A percentile compares a stretch with the other conserved stretches of the same genome.
phyloP scores from a whole-genome alignment of 192 early-diverging fungal genomes.

The Entrophospora sp. region DNA sequence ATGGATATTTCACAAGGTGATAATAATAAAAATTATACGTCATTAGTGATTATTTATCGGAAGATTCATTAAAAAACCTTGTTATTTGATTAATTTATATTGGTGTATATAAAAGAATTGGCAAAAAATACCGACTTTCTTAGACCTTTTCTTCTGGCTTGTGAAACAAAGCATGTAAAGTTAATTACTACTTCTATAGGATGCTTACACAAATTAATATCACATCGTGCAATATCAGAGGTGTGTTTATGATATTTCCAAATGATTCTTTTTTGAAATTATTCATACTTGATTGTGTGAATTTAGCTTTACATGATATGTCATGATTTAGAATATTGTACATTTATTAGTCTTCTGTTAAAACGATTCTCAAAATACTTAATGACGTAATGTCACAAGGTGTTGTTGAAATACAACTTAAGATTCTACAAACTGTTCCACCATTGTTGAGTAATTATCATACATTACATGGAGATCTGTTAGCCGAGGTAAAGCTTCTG shows the following conservation, averaged over 20 bases:
- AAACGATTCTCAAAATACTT: slow-evolving; percentile 57
- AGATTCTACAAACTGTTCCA: slow-evolving; percentile 84
- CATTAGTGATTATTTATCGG: too few species aligned
- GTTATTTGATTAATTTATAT: too few species aligned
- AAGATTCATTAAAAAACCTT: too few species aligned
- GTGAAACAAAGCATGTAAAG: slow-evolving; percentile 75
- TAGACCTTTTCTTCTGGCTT: slow-evolving; percentile 77
- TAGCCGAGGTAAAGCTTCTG: slow-evolving; percentile 76
- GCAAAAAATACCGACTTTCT: slow-evolving; percentile 72
- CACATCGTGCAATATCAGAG: slow-evolving; percentile 66
- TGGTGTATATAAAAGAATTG: too few species aligned
- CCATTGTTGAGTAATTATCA: slow-evolving; percentile 81
- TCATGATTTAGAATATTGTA: background rate
- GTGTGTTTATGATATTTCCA: slow-evolving; percentile 21
- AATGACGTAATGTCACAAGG: slow-evolving; percentile 58
- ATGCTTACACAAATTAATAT: slow-evolving; percentile 71
- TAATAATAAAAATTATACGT: too few species aligned
- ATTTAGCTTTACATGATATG: too few species aligned
- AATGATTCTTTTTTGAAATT: too few species aligned
- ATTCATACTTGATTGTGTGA: too few species aligned
- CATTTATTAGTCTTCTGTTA: slow-evolving; percentile 38
- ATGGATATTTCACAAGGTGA: slow-evolving; percentile 34
- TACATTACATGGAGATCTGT: slow-evolving; percentile 63
- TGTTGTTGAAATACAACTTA: slow-evolving; percentile 86
- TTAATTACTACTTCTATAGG: slow-evolving; percentile 74